Evolutionary conservation across 1,284 basidiomycete genomes (phyloP).

Genomic region (Phylloboletellus chloephorus): DNA sequence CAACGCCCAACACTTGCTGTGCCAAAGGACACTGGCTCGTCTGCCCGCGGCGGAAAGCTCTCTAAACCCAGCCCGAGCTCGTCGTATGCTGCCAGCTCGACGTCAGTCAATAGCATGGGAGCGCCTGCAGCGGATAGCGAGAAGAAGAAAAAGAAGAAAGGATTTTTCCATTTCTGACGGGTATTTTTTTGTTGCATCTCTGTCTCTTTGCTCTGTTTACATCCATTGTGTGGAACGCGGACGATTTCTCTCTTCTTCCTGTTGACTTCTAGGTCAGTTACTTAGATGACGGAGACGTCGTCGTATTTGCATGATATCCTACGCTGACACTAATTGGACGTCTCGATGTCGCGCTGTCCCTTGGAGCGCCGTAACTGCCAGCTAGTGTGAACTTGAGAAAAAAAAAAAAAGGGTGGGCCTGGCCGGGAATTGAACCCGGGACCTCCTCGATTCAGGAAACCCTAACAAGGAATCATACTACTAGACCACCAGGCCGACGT

Average conservation of each 20-base stretch:
- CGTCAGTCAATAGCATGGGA: slow-evolving; percentile 40
- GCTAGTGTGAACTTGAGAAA: not conserved
- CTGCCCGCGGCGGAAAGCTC: slow-evolving; percentile 30
- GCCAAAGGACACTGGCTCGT: slow-evolving; percentile 31
- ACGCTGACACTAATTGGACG: slow-evolving; percentile 17
- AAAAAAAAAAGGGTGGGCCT: slow-evolving; percentile 30
- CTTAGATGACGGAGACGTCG: slow-evolving; percentile 1
- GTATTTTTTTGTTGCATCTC: not conserved
- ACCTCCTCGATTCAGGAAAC: slow-evolving; percentile 37
- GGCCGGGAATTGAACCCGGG: slow-evolving; percentile 47
- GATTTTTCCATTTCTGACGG: slow-evolving; percentile 62
- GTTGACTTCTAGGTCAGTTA: not conserved
- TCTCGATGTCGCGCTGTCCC: too few species aligned
- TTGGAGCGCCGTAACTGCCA: too few species aligned
- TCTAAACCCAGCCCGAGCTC: slow-evolving; percentile 33
- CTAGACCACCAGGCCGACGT: slow-evolving; percentile 44
- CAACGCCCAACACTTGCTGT: slow-evolving; percentile 31
- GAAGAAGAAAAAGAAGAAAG: slow-evolving; percentile 76
- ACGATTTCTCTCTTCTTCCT: not conserved
- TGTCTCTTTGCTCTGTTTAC: not conserved
- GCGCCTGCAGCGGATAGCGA: slow-evolving; percentile 38
- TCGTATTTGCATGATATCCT: slow-evolving; percentile 16
- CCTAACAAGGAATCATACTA: slow-evolving; percentile 54
- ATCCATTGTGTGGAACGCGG: not conserved
- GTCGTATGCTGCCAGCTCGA: slow-evolving; percentile 46